Evolutionary conservation across 352 stramenopile species (phyloP).

Genomic region (Aphanomyces invadans): DNA sequence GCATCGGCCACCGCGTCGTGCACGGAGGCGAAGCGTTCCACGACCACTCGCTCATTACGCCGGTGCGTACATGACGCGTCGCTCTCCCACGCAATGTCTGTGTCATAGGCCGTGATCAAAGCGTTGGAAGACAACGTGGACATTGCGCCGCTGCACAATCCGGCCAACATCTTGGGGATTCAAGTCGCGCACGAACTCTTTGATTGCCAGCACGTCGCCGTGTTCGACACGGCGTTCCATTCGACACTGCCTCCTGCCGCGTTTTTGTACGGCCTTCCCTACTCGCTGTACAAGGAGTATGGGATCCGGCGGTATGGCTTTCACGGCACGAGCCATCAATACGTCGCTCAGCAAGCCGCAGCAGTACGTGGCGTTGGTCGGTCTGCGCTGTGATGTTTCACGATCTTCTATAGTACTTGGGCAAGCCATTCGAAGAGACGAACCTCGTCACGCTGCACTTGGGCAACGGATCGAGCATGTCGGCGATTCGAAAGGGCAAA

Average conservation of each 20-base stretch:
- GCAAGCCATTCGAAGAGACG: slow-evolving; percentile 44
- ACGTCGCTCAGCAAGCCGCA: slow-evolving; percentile 67
- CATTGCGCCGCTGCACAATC: slow-evolving; percentile 83
- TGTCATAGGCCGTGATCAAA: slow-evolving; percentile 34
- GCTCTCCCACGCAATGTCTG: neutral
- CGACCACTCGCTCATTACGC: slow-evolving; percentile 46
- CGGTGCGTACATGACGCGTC: neutral
- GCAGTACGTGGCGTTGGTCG: slow-evolving; percentile 7
- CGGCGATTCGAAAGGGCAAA: slow-evolving; percentile 58
- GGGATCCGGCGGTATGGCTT: slow-evolving; percentile 86
- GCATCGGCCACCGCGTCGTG: slow-evolving; percentile 82
- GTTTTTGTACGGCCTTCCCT: slow-evolving; percentile 75
- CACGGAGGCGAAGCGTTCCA: slow-evolving; percentile 78
- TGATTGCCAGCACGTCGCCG: slow-evolving; percentile 64
- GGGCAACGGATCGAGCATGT: slow-evolving; percentile 81
- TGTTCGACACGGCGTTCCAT: slow-evolving; percentile 91
- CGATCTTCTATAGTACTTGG: slow-evolving; percentile 30
- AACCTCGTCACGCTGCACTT: slow-evolving; percentile 85
- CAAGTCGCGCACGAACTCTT: slow-evolving; percentile 70
- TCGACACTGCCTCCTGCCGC: slow-evolving; percentile 72
- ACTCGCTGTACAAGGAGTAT: slow-evolving; percentile 68
- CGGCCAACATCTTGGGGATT: slow-evolving; percentile 79
- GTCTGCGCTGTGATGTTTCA: neutral
- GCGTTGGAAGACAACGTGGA: slow-evolving; percentile 53
- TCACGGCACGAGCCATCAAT: slow-evolving; percentile 85